Evolutionary conservation across 495 filamentous ascomycete genomes (phyloP), one percentile per base, ranked within the genome.

Genomic region (Talaromyces adpressus): DNA sequence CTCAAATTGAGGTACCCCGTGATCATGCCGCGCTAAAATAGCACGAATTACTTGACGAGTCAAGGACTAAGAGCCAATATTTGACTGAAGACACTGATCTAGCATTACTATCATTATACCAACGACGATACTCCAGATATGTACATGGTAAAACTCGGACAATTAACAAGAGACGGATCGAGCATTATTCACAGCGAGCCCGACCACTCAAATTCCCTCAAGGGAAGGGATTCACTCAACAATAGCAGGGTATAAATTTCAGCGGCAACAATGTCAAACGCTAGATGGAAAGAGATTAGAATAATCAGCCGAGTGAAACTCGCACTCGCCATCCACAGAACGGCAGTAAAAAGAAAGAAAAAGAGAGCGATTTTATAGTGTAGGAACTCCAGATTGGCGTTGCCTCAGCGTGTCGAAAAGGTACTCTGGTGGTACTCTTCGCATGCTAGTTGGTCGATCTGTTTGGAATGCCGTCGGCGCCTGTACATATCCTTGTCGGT

Each of bases 401-500:
- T 80, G 74, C n/a, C 73, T 72, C 56, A 84, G 64, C 18, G 78
- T 75, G 63, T 82, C 88, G 67, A 97, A 88, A 32, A 97, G 79
- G 67, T 92, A 86, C 66, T 88, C 84, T 2, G 93, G 93, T 5
- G 92, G 93, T 68, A 97, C 81, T 58, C 91, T 83, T 64, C 84
- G 81, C 78, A 96, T 87, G 68, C 90, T 89, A 63, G 83, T 85
- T 45, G 84, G 86, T 62, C 89, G 87, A 68, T 93, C 90, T 16
- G 75, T 78, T 66, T 84, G 85, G 72, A 85, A 88, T 12, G 78
- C 79, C 23, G 90, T 90, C 6, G 91, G 90, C 4, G 91, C 91
- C 4, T 88, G 89, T 57, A 89, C 77, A 68, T 98, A 98, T 47
- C 94, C 95, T 72, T 97, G 91, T 39, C 87, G 83, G 74, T 85